These are phyloP conservation scores for Betula pendula DNA, from an alignment of 306 rosid genomes.

Conservation along the genomic window DNA sequence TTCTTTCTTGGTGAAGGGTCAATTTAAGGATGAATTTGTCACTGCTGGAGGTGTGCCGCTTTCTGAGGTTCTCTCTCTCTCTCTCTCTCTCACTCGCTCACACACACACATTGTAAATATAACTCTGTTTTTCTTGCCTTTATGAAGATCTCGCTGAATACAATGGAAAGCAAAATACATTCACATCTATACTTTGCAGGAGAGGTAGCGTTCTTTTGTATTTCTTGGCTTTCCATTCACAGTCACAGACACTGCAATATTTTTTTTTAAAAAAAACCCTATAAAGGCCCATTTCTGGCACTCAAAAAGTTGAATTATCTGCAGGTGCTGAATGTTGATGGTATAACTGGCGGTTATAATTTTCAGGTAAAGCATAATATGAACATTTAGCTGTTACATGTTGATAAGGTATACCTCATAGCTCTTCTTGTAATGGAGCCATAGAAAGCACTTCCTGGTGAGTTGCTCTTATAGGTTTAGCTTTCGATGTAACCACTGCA, in stretches of 20 bases:
- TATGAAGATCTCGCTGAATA: constrained; percentile 62
- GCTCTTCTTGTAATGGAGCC: constrained; percentile 3
- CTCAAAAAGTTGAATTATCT: constrained; percentile 24
- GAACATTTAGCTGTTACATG: neutral
- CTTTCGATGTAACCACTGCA: neutral
- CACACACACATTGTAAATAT: constrained; percentile 5
- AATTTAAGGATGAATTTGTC: constrained; percentile 94
- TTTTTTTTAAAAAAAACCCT: neutral
- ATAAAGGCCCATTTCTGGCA: constrained; percentile 3
- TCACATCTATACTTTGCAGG: constrained; percentile 78
- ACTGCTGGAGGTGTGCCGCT: constrained; percentile 95
- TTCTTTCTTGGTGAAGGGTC: constrained; percentile 57
- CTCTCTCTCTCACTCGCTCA: constrained; percentile 3
- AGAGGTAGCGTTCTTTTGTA: constrained; percentile 54
- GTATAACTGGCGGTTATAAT: constrained; percentile 93
- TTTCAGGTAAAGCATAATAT: constrained; percentile 63
- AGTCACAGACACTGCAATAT: constrained; percentile 4
- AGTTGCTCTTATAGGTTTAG: neutral
- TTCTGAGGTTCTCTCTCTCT: constrained; percentile 67
- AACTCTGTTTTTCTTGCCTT: constrained; percentile 13
- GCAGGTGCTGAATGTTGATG: constrained; percentile 87
- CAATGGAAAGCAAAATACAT: constrained; percentile 85
- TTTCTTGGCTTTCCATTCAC: constrained; percentile 9
- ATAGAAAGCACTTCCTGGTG: constrained; percentile 4
- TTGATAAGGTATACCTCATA: neutral